A percentile compares a stretch with the other conserved stretches of the same genome.
Evolutionary conservation across 1,284 basidiomycete genomes (phyloP).

Genomic region (Phaffia rhodozyma): DNA sequence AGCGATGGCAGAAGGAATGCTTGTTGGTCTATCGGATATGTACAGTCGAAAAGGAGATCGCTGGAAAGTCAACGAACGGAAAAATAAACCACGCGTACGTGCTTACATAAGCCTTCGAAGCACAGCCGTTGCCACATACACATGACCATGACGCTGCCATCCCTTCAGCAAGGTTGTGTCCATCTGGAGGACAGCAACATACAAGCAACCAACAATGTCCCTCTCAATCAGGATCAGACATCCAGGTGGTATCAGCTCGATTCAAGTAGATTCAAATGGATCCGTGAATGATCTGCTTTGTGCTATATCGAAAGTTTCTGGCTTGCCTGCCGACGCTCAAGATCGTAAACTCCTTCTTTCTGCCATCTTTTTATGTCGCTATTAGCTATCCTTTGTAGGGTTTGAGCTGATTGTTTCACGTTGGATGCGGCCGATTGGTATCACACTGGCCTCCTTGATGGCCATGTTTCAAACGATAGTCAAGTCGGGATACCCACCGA

Average conservation of each 20-base stretch:
- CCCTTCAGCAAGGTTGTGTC: neutral
- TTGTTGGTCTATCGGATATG: no score
- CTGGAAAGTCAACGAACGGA: no score
- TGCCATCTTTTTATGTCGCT: neutral
- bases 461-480: neutral
- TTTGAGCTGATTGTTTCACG: no score
- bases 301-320: neutral
- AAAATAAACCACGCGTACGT: no score
- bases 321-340: neutral
- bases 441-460: no score
- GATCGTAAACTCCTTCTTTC: neutral
- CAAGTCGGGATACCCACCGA: slow-evolving; percentile 17
- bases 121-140: no score
- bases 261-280: neutral
- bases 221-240: slow-evolving; percentile 1
- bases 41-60: no score
- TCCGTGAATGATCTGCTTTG: neutral
- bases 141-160: no score
- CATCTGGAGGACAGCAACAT: neutral
- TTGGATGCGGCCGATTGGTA: no score
- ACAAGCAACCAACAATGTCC: neutral
- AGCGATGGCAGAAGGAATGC: no score
- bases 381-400: no score
- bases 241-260: slow-evolving; percentile 4
- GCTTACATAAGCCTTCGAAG: no score